Percentiles rank a stretch among this genome's conserved stretches.
Evolutionary conservation across 768 basidiomycete species (phyloP).

Genomic region (Strobilomyces echinocephalus): DNA sequence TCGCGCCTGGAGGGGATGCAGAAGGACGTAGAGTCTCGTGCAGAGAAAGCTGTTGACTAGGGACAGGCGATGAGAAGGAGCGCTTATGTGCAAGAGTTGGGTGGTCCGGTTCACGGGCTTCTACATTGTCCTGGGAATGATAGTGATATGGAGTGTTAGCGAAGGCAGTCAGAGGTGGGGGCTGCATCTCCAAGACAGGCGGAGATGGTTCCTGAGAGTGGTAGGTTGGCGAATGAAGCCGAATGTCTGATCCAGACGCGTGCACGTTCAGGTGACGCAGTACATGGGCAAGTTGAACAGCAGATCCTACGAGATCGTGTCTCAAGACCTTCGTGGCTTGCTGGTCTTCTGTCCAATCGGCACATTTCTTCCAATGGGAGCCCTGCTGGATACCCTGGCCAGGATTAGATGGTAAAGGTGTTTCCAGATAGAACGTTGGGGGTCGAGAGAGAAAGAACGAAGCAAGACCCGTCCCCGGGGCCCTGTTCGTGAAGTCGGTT

Average conservation of each 20-base stretch:
- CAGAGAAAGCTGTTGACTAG: slow-evolving; percentile 8
- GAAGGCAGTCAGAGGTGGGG: slow-evolving; percentile 34
- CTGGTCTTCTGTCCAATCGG: slow-evolving; percentile 73
- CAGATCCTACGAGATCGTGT: slow-evolving; percentile 63
- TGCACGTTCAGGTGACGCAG: slow-evolving; percentile 42
- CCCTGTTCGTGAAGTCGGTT: slow-evolving; percentile 50
- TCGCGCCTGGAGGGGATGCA: slow-evolving; percentile 1
- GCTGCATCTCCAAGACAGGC: slow-evolving; percentile 37
- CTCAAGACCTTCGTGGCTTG: slow-evolving; percentile 62
- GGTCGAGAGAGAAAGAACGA: slow-evolving; percentile 62
- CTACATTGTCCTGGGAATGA: slow-evolving; percentile 21
- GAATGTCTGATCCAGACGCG: slow-evolving; percentile 31
- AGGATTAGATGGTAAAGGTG: slow-evolving; percentile 28
- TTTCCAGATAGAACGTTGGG: slow-evolving; percentile 67
- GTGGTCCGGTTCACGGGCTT: slow-evolving; percentile 16
- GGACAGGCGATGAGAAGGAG: slow-evolving; percentile 25
- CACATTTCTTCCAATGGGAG: slow-evolving; percentile 58
- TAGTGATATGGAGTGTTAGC: slow-evolving; percentile 28
- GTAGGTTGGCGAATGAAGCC: slow-evolving; percentile 36
- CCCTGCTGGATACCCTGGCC: slow-evolving; percentile 25
- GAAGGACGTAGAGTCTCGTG: slow-evolving; percentile 12
- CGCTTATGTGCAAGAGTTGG: slow-evolving; percentile 23
- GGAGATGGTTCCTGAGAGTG: slow-evolving; percentile 27
- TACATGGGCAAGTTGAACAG: slow-evolving; percentile 54
- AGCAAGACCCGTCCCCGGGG: slow-evolving; percentile 54